A percentile compares a stretch with the other conserved stretches of the same genome.
Evolutionary conservation across 257 asterid species (phyloP).

Genomic region (Euphrasia confusa): DNA sequence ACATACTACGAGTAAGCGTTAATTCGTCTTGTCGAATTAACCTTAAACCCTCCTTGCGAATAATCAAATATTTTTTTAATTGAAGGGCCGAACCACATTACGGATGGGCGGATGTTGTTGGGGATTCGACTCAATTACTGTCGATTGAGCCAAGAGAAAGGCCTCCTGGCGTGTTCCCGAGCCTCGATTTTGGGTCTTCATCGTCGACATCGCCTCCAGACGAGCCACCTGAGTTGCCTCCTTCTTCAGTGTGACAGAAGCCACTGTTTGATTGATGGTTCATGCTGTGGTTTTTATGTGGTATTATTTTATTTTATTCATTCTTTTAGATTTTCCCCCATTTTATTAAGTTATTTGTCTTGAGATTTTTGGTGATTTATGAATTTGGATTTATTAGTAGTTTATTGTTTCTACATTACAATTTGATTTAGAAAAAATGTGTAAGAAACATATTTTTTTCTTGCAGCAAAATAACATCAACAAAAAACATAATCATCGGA

Average conservation of each 20-base stretch:
- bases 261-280: neutral
- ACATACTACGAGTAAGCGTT: conserved; percentile 81
- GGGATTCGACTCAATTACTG: conserved; percentile 82
- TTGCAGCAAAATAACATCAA: neutral
- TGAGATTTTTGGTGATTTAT: too few relatives aligned
- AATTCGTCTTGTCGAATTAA: neutral
- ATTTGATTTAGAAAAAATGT: too few relatives aligned
- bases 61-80: conserved; percentile 3
- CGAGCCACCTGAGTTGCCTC: conserved; percentile 38
- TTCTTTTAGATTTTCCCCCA: too few relatives aligned
- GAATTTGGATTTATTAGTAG: too few relatives aligned
- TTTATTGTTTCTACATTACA: too few relatives aligned
- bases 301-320: too few relatives aligned
- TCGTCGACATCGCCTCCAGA: conserved; percentile 37
- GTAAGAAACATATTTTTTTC: too few relatives aligned
- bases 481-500: neutral
- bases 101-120: conserved; percentile 99
- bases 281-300: too few relatives aligned
- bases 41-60: neutral
- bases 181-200: conserved; percentile 66
- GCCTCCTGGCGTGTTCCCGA: conserved; percentile 87
- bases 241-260: conserved; percentile 26
- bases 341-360: too few relatives aligned
- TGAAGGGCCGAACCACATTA: conserved; percentile 97
- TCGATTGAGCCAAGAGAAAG: conserved; percentile 83